Percentiles rank a stretch among this genome's conserved stretches.
phyloP scores from a whole-genome alignment of 176 grass and related monocot genomes.

The Pharus latifolius region DNA sequence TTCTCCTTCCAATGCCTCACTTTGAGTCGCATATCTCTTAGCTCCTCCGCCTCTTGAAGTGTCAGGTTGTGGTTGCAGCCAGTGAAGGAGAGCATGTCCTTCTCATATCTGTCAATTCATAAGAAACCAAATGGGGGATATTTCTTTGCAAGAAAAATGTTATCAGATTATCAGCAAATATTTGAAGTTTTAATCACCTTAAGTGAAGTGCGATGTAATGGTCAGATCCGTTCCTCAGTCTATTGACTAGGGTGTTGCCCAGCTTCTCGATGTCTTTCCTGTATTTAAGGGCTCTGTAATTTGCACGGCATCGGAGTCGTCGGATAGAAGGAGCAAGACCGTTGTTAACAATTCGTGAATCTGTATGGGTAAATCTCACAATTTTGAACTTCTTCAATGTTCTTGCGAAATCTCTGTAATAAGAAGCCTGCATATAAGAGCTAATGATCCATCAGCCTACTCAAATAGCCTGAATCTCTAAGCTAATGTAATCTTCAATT shows the following conservation, averaged over 20 bases:
- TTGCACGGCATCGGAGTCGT: conserved; percentile 58
- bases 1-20: conserved; percentile 80
- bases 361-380: conserved; percentile 53
- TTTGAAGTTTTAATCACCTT: conserved; percentile 22
- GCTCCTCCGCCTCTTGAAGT: conserved; percentile 32
- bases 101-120: conserved; percentile 46
- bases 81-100: conserved; percentile 77
- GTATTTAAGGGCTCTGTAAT: conserved; percentile 54
- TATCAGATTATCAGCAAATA: neutral
- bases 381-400: conserved; percentile 45
- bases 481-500: neutral
- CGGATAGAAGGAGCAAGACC: conserved; percentile 47
- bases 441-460: conserved; percentile 9
- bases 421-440: conserved; percentile 40
- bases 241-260: conserved; percentile 28
- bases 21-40: conserved; percentile 44
- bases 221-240: conserved; percentile 26
- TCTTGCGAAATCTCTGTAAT: conserved; percentile 34
- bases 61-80: conserved; percentile 69
- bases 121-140: neutral
- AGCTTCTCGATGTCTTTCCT: conserved; percentile 41
- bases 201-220: conserved; percentile 75
- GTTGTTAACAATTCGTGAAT: conserved; percentile 68
- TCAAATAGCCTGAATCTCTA: neutral
- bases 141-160: neutral